Evolutionary conservation across 2,329 filamentous ascomycete species (phyloP).

Genomic region (Aspergillus ochraceus): DNA sequence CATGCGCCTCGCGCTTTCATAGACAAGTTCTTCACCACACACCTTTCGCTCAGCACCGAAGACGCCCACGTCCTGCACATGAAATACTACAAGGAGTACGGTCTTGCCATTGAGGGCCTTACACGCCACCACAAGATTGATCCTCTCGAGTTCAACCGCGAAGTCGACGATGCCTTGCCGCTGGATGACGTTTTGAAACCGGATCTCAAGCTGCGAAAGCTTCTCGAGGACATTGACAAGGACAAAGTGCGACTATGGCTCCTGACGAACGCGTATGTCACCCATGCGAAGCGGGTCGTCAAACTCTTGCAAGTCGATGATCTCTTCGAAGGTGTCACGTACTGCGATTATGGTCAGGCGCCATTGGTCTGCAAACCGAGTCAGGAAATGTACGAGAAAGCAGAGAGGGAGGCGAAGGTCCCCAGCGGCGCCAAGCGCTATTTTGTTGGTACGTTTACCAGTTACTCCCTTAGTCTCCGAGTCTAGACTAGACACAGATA

Average conservation of each 20-base stretch:
- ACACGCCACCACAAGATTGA: slow-evolving; percentile 94
- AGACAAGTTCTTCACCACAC: slow-evolving; percentile 63
- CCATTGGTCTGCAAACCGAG: slow-evolving; percentile 86
- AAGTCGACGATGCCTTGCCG: slow-evolving; percentile 92
- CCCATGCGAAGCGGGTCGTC: slow-evolving; percentile 79
- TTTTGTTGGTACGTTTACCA: slow-evolving; percentile 74
- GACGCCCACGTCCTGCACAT: slow-evolving; percentile 85
- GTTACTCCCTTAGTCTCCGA: background rate
- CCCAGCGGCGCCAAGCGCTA: slow-evolving; percentile 72
- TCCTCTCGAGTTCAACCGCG: slow-evolving; percentile 86
- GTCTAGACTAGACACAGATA: background rate
- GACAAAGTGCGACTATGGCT: slow-evolving; percentile 88
- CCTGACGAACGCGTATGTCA: slow-evolving; percentile 94
- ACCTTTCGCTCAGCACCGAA: slow-evolving; percentile 70
- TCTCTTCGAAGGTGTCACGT: slow-evolving; percentile 91
- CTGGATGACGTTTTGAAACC: slow-evolving; percentile 82
- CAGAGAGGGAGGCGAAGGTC: slow-evolving; percentile 79
- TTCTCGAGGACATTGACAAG: slow-evolving; percentile 80
- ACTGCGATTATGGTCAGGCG: slow-evolving; percentile 77
- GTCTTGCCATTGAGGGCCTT: slow-evolving; percentile 93
- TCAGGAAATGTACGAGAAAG: slow-evolving; percentile 79
- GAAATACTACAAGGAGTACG: slow-evolving; percentile 94
- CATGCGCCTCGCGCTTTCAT: background rate
- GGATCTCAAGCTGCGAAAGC: slow-evolving; percentile 68
- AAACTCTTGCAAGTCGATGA: slow-evolving; percentile 79